Base-by-base conservation (phyloP, 1,284 basidiomycete genomes). In the Polyporus tsugae region DNA sequence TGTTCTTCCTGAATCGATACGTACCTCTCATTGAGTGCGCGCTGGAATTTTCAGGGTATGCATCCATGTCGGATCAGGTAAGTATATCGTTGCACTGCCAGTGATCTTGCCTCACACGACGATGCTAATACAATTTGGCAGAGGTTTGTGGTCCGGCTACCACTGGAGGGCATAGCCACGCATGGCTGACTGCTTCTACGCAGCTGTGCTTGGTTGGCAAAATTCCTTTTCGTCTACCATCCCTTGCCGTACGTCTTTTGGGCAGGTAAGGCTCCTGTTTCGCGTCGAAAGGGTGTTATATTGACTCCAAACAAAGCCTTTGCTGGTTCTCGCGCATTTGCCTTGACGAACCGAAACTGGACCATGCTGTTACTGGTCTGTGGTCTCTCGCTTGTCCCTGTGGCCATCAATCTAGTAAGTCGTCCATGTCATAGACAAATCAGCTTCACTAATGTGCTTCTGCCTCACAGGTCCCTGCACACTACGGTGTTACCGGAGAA, bases 241-340 rank as follows among this genome's bases (percentile, higher is more conserved):
- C 1, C 15, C 39, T 11, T 41, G 15, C 39, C 7, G 15, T 41
- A 41, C 11, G 10, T 13, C 39, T 11, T 13, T 41, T 41, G 39
- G 39, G 39, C 39, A 41, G 39, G 39, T 41, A 41, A 4, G 7
- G 6, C 39, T 13, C 11, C n/a, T n/a, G n/a, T n/a, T n/a, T n/a
- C n/a, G n/a, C n/a, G n/a, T n/a, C n/a, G n/a, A n/a, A n/a, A n/a
- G 0, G 15, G 11, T 41, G 11, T 13, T n/a, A 6, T 10, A 6
- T 49, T 19, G 22, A 22, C n/a, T n/a, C n/a, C 9, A 6, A n/a
- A n/a, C n/a, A n/a, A n/a, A 68, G 67, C 44, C 0, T 65, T 68
- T 60, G 62, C 67, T 1, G 63, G 49, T 15, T 60, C 64, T 35
- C 63, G 67, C 2, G 63, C 58, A 15, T 61, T 61, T 36, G 67